Evolutionary conservation across 2,329 filamentous ascomycete genomes (phyloP).

Genomic region (Chaetomium globosum): DNA sequence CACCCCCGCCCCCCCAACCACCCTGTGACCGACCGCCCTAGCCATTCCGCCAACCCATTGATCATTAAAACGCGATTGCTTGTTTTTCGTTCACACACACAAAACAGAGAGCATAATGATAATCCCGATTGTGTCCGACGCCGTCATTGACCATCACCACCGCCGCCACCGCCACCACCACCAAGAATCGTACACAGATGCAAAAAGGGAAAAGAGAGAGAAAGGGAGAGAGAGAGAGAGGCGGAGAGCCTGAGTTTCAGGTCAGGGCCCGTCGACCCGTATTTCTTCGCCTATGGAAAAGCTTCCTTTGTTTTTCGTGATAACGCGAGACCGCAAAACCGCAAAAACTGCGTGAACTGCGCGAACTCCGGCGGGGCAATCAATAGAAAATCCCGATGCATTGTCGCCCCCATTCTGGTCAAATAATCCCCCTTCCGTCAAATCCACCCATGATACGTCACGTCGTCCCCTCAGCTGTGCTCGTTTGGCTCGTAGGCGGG

Average conservation of each 20-base stretch:
- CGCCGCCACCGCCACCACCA: neutral
- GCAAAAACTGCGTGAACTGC: neutral
- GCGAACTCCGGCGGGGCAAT: constrained; percentile 1
- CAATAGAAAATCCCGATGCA: neutral
- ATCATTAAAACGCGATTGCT: constrained; percentile 1
- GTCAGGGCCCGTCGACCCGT: constrained; percentile 3
- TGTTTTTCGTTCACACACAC: neutral
- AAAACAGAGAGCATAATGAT: neutral
- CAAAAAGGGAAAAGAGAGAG: constrained; percentile 7
- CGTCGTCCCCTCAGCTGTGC: neutral
- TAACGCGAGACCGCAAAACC: neutral
- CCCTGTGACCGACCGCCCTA: neutral
- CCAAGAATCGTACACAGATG: constrained; percentile 4
- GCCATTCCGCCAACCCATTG: constrained; percentile 5
- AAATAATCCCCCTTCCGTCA: neutral
- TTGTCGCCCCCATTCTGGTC: constrained; percentile 4
- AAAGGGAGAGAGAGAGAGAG: neutral
- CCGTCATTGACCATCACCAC: neutral
- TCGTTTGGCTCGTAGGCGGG: neutral
- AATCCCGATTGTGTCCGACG: constrained; percentile 1
- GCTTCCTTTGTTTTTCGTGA: neutral
- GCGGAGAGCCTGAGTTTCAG: constrained; percentile 1
- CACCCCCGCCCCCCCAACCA: neutral
- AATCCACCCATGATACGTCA: neutral
- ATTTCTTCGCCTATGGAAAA: constrained; percentile 15